phyloP scores from a whole-genome alignment of 2,329 filamentous ascomycete genomes.

The Monilinia laxa region DNA sequence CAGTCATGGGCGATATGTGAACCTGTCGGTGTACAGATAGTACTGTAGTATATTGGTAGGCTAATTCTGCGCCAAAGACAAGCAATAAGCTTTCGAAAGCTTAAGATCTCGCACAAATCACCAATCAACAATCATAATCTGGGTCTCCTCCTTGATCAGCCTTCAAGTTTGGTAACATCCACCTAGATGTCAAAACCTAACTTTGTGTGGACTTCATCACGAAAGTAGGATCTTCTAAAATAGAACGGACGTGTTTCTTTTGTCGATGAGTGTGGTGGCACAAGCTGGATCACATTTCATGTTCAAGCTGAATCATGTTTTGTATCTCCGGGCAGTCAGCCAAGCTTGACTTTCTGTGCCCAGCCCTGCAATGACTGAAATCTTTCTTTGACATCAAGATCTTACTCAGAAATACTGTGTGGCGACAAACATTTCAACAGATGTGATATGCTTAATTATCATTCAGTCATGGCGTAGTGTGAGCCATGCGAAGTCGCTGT shows the following conservation, averaged over 20 bases:
- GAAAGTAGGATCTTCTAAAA: not conserved
- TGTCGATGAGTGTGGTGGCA: slow-evolving; percentile 1
- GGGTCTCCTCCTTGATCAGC: not conserved
- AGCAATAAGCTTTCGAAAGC: slow-evolving; percentile 3
- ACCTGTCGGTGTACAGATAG: not conserved
- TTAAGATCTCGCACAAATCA: slow-evolving; percentile 1
- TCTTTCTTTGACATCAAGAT: not conserved
- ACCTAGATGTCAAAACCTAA: slow-evolving; percentile 5
- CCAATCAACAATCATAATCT: not conserved
- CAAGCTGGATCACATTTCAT: slow-evolving; percentile 3
- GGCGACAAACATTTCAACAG: not conserved
- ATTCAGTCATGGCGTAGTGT: not conserved
- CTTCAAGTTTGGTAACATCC: not conserved
- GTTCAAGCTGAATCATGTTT: slow-evolving; percentile 12
- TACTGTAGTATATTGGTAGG: not conserved
- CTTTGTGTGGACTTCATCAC: not conserved
- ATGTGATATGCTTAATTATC: not conserved
- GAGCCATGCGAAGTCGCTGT: not conserved
- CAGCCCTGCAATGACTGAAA: slow-evolving; percentile 2
- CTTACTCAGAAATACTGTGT: not conserved
- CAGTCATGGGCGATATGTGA: slow-evolving; percentile 11
- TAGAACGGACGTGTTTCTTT: not conserved
- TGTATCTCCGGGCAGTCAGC: not conserved
- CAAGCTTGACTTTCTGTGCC: not conserved
- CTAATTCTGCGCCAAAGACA: not conserved